Conservation (phyloP, 176 grass and related monocot genomes). For the Phyllostachys edulis region DNA sequence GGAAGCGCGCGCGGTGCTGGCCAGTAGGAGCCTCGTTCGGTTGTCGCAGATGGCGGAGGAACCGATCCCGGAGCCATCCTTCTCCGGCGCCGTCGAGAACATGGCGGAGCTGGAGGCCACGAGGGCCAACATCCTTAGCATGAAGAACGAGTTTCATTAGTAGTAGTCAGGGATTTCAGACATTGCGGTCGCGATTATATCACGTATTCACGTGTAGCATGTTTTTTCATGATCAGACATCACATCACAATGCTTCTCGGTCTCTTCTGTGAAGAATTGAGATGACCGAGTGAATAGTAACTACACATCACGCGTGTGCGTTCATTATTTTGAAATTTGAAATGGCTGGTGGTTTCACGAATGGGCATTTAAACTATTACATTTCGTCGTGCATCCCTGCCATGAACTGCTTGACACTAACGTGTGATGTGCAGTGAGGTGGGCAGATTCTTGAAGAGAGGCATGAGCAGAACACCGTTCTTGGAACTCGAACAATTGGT, state of each 20-base stretch:
- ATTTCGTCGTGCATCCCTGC: neutral
- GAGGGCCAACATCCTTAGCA: conserved; percentile 51
- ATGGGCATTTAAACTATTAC: neutral
- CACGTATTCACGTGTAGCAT: neutral
- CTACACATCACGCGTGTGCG: neutral
- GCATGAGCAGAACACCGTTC: too few relatives aligned
- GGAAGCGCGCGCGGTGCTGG: conserved; percentile 52
- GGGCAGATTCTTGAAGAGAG: too few relatives aligned
- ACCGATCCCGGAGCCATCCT: conserved; percentile 50
- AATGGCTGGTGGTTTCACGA: neutral
- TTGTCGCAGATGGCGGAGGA: conserved; percentile 59
- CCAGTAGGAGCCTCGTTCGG: conserved; percentile 58
- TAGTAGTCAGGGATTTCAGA: neutral
- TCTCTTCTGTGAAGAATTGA: neutral
- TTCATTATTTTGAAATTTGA: neutral
- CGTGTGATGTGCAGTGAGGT: too few relatives aligned
- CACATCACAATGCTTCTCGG: neutral
- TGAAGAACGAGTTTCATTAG: neutral
- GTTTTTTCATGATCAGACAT: neutral
- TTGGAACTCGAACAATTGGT: too few relatives aligned
- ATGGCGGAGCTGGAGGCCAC: conserved; percentile 61
- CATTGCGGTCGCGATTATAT: neutral
- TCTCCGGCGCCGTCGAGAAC: conserved; percentile 45
- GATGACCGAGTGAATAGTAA: neutral
- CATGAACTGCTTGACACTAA: too few relatives aligned